A percentile compares a stretch with the other conserved stretches of the same genome.
Evolutionary conservation across 148 eudicot species (phyloP).

Genomic region (Bassia scoparia): DNA sequence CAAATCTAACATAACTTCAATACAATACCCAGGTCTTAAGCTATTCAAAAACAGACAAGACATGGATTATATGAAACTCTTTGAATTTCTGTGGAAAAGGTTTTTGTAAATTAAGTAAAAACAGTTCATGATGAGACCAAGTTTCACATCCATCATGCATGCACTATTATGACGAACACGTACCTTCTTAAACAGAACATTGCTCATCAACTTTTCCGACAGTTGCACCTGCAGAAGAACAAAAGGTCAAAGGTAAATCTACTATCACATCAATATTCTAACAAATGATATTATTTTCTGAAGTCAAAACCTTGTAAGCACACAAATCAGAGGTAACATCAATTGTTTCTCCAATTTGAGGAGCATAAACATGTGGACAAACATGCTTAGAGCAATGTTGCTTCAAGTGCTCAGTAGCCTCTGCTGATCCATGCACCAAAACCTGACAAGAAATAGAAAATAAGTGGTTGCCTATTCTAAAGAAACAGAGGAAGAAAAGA

Average conservation of each 20-base stretch:
- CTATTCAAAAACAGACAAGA: not conserved
- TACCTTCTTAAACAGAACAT: slow-evolving; percentile 91
- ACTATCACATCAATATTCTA: not conserved
- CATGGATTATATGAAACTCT: not conserved
- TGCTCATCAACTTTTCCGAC: slow-evolving; percentile 95
- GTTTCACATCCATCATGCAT: not conserved
- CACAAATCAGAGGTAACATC: slow-evolving; percentile 98
- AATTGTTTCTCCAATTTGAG: slow-evolving; percentile 88
- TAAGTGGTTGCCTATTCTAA: not conserved
- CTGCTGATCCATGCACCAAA: slow-evolving; percentile 98
- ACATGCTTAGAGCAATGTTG: slow-evolving; percentile 87
- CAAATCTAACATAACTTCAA: not conserved
- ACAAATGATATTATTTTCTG: not conserved
- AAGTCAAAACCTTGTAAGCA: slow-evolving; percentile 75
- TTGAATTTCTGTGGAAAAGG: not conserved
- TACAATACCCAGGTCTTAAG: not conserved
- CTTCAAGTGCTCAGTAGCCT: slow-evolving; percentile 98
- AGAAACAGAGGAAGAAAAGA: not conserved
- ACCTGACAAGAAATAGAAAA: slow-evolving; percentile 40
- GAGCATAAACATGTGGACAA: slow-evolving; percentile 96
- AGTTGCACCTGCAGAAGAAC: slow-evolving; percentile 67
- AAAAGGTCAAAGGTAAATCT: slow-evolving; percentile 9
- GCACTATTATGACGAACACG: not conserved
- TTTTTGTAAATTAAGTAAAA: not conserved
- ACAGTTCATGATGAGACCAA: not conserved